phyloP scores from a whole-genome alignment of 257 asterid genomes.

The Nicotiana knightiana region DNA sequence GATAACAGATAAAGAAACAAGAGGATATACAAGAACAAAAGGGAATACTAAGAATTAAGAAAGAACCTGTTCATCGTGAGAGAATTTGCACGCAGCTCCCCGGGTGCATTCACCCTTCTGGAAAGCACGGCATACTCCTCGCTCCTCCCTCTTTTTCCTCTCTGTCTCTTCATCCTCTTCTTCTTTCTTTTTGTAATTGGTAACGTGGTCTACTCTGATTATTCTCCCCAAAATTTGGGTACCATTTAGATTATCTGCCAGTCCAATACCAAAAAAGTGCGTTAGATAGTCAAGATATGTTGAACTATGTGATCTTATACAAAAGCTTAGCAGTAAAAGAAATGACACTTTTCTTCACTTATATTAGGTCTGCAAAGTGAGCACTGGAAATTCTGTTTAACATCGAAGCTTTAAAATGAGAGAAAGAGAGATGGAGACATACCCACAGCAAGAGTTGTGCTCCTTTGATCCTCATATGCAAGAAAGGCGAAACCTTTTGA shows the following conservation, averaged over 20 bases:
- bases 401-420: neutral
- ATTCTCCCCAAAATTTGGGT: conserved; percentile 76
- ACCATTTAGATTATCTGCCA: conserved; percentile 79
- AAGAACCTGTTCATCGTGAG: conserved; percentile 79
- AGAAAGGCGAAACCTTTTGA: conserved; percentile 91
- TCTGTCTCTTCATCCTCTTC: conserved; percentile 93
- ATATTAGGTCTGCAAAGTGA: neutral
- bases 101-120: conserved; percentile 82
- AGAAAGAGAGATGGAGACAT: conserved; percentile 19
- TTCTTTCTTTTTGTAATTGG: conserved; percentile 70
- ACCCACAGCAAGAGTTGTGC: conserved; percentile 95
- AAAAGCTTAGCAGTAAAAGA: neutral
- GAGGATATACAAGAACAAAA: neutral
- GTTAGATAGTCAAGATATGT: neutral
- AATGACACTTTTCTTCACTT: too few relatives aligned
- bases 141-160: conserved; percentile 84
- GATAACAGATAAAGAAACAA: neutral
- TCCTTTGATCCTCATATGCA: conserved; percentile 97
- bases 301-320: neutral
- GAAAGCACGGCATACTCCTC: conserved; percentile 94
- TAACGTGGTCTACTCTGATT: conserved; percentile 81
- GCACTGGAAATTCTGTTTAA: neutral
- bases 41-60: neutral
- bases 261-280: neutral
- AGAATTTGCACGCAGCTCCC: conserved; percentile 85